These are phyloP conservation scores for Paramecium caudatum DNA, from an alignment of 73 alveolate genomes.

Conservation along the genomic window DNA sequence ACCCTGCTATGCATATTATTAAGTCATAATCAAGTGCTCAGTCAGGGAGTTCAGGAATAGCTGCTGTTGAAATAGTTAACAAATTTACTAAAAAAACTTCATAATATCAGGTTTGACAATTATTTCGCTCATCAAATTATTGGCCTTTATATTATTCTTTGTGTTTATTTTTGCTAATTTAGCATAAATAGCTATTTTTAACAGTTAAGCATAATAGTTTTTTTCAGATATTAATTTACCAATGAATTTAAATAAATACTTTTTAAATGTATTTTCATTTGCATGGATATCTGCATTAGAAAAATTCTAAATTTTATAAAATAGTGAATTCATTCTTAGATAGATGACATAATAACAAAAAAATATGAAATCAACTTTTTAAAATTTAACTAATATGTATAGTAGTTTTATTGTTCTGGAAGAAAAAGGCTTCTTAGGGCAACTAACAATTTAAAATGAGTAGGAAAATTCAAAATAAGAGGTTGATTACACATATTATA, in stretches of 20 bases:
- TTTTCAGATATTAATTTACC: constrained; percentile 31
- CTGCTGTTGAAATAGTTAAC: constrained; percentile 27
- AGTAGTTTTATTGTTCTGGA: neutral
- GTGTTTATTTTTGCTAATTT: neutral
- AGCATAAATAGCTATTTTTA: neutral
- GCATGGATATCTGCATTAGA: neutral
- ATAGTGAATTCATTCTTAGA: neutral
- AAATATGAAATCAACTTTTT: neutral
- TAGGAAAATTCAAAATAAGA: neutral
- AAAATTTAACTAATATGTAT: neutral
- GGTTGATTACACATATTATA: neutral
- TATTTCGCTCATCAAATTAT: neutral
- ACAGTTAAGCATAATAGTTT: neutral
- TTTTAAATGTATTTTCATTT: constrained; percentile 10
- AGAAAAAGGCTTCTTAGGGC: neutral
- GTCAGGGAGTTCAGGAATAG: constrained; percentile 45
- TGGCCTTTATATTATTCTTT: neutral
- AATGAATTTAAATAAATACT: neutral
- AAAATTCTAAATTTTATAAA: neutral
- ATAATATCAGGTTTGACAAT: neutral
- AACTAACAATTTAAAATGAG: neutral
- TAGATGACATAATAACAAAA: neutral
- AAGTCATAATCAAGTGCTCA: constrained; percentile 22
- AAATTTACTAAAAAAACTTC: neutral
- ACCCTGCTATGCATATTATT: neutral